These are phyloP conservation scores for Aspergillus amoenus DNA, from an alignment of 2,329 filamentous ascomycete species.

Conservation along the genomic window DNA sequence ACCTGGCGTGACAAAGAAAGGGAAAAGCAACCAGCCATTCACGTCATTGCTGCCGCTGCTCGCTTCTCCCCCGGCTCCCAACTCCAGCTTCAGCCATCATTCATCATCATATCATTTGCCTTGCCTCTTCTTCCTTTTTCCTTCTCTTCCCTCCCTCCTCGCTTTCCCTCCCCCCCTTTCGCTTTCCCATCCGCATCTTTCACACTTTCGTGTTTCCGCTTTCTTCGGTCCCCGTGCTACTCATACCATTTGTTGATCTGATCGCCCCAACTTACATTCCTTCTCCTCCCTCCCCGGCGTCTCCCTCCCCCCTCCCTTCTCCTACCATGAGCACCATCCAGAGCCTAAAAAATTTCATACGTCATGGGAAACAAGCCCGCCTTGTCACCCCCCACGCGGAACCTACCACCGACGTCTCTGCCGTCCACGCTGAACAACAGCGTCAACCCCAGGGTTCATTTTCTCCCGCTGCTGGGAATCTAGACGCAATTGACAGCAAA, in stretches of 20 bases:
- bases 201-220: neutral
- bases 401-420: slow-evolving; percentile 62
- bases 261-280: neutral
- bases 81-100: slow-evolving; percentile 1
- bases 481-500: slow-evolving; percentile 61
- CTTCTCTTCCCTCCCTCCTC: slow-evolving; percentile 3
- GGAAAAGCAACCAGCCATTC: slow-evolving; percentile 6
- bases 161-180: neutral
- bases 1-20: slow-evolving; percentile 1
- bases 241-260: neutral
- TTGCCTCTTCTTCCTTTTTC: neutral
- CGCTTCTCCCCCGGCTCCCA: neutral
- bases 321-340: slow-evolving; percentile 71
- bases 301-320: slow-evolving; percentile 6
- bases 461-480: slow-evolving; percentile 57
- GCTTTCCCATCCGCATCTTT: neutral
- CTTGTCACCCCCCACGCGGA: slow-evolving; percentile 61
- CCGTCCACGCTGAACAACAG: slow-evolving; percentile 64
- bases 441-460: slow-evolving; percentile 49
- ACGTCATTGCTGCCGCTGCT: slow-evolving; percentile 5
- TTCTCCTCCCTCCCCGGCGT: slow-evolving; percentile 10
- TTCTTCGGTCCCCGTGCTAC: neutral
- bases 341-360: slow-evolving; percentile 97
- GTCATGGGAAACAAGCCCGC: slow-evolving; percentile 94
- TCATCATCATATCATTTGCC: slow-evolving; percentile 10